Evolutionary conservation across 768 basidiomycete species (phyloP), one percentile per base, ranked within the genome.

Genomic region (Suillus fuscotomentosus): DNA sequence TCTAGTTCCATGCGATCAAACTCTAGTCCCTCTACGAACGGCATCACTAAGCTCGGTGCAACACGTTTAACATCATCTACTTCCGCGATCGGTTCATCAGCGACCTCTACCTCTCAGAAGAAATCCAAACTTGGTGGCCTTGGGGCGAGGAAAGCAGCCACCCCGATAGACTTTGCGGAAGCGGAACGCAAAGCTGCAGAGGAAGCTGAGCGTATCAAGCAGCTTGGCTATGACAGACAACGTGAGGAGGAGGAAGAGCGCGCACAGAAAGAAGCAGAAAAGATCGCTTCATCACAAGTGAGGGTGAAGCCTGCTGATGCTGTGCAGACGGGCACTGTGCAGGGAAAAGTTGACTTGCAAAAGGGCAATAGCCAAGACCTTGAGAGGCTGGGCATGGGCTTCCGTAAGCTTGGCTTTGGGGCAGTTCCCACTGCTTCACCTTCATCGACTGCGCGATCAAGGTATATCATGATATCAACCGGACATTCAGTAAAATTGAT

Each of bases 141-240:
- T 1, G 96, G 97, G 15, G 97, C 96, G 10, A 90, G 91, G 73
- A 96, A 94, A 75, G 86, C 94, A 0, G 88, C 86, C 8, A 75
- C 84, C 3, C 85, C 91, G 1, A 88, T 98, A 68, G 89, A 98
- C 77, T 99, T 99, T 74, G 97, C 91, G 22, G 94, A 94, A 70
- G 97, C 95, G 0, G 96, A 99, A 75, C 82, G 90, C 36, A 91
- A 90, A 69, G 97, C 97, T 0, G 73, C 84, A 34, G 96, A 95
- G 71, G 97, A 99, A 74, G 95, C 94, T 31, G 96, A 96, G 76
- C 84, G 95, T 63, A 86, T 95, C 75, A 91, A 92, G 74, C 88
- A 95, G 69, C 84, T 97, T 20, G 97, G 96, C 0, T 97, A 98
- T 72, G 94, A 97, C 73, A 84, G 92, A 22, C 84, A 89, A 71